Base-by-base conservation (phyloP, 2,329 filamentous ascomycete species). In the Apiospora aurea region DNA sequence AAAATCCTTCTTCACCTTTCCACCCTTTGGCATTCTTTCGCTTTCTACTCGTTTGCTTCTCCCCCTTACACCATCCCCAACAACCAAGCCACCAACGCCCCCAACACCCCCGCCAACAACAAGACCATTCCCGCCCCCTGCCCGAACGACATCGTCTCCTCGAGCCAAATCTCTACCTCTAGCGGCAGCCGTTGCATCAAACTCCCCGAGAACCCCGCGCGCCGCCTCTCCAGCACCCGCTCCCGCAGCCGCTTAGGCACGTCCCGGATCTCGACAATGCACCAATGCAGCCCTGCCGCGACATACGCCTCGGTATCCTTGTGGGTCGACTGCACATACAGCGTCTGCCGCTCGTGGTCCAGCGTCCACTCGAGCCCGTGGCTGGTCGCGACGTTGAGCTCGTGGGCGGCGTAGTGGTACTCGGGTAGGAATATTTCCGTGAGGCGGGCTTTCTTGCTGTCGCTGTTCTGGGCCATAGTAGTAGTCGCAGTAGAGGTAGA, bases 341-440 rank as follows among this genome's bases (percentile, higher is more conserved):
- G 69, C 2, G 81, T 82, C 74, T 82, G 80, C 49, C 76, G 72
- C 0, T 72, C 75, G 1, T 72, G 69, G 46, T 81, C 76, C 10
- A 77, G 77, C 4, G 76, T 76, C 79, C 80, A 82, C 21, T 79
- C 77, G 6, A 76, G 67, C 14, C 70, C 81, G n/a, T 78, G 76
- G 21, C 74, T 78, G 26, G 80, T 71, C 6, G 73, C 71, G 26
- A 82, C 71, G 2, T 75, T 71, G 46, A 82, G 69, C 18, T 79
- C 73, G 69, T 80, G 77, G 2, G 64, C 71, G 0, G 73, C 77
- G 51, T 82, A 84, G 74, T 84, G 83, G 43, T 84, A 84, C 13
- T 73, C 74, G 0, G 83, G 83, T 43, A 84, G 74, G 46, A 81
- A 84, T 18, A 84, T 76, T 71, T 84, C 83, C 0, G 83, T 84